Conservation (phyloP, 805 yeast genomes). For the Hanseniaspora thailandica region DNA sequence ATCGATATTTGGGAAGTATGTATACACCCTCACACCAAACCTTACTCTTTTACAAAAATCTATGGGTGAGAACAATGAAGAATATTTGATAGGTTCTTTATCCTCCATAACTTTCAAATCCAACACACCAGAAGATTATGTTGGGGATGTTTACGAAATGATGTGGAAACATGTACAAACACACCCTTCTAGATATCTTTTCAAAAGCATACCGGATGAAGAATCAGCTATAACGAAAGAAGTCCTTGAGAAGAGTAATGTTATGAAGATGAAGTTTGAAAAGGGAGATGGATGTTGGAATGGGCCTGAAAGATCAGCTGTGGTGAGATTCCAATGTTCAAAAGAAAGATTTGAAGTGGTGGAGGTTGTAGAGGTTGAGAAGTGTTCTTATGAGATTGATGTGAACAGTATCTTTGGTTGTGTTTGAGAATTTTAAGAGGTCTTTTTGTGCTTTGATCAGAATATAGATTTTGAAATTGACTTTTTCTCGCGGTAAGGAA, state of each 20-base stretch:
- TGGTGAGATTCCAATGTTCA: slow-evolving; percentile 58
- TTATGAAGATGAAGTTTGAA: slow-evolving; percentile 33
- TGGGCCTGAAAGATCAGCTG: slow-evolving; percentile 73
- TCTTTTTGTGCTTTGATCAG: neutral
- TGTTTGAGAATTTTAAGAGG: neutral
- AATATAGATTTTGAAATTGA: no score
- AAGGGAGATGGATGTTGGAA: slow-evolving; percentile 85
- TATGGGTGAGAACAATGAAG: neutral
- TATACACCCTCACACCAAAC: neutral
- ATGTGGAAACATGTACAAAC: slow-evolving; percentile 5
- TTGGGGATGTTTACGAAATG: neutral
- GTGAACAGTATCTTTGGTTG: slow-evolving; percentile 36
- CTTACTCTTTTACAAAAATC: neutral
- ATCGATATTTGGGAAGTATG: slow-evolving; percentile 8
- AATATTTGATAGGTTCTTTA: neutral
- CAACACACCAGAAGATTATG: neutral
- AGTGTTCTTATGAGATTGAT: slow-evolving; percentile 61
- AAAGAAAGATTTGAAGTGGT: slow-evolving; percentile 34
- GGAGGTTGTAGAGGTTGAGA: slow-evolving; percentile 77
- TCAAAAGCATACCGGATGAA: slow-evolving; percentile 13
- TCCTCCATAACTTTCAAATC: neutral
- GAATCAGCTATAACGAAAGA: slow-evolving; percentile 19
- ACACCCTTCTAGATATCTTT: neutral
- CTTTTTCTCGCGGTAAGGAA: no score
- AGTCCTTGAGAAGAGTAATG: slow-evolving; percentile 25